Base-by-base conservation (phyloP, 2,329 filamentous ascomycete species). In the Pseudophaeomoniella oleicola region DNA sequence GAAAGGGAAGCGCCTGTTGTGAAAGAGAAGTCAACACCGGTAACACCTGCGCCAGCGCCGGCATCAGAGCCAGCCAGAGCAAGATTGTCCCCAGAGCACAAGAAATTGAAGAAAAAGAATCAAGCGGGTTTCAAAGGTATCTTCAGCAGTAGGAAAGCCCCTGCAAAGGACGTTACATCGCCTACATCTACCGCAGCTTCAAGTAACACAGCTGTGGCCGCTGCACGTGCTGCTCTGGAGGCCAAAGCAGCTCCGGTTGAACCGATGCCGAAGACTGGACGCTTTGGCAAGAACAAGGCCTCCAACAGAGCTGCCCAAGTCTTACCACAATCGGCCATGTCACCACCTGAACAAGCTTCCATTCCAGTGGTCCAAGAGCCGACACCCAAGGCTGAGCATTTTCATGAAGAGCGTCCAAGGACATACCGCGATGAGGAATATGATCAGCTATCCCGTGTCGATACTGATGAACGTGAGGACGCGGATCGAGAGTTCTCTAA, bases 381-480 rank as follows among this genome's bases (percentile, higher is more conserved):
- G 3, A 38, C 41, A 11, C 33, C 42, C 11, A 49, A 50, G 19
- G 35, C 41, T 2, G 39, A 45, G 3, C 37, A 14, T n/a, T 30
- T 14, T 19, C 22, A 14, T 4, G 51, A 47, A 19, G 51, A 51
- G 30, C 51, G 54, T 9, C 56, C 56, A 30, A 51, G 50, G 39
- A 58, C 62, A 62, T 39, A 58, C 56, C 41, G 69, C 69, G 47
- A 56, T 67, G 43, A 71, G 62, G 53, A 62, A 50, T 48, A 68
- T 69, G 63, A 65, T 69, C 46, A 64, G 56, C 53, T 74, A 3
- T 79, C 80, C 4, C 71, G 69, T 3, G 66, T 78, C 22, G 71
- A 75, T 48, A 75, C 59, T 19, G 55, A 56, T 37, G 62, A 65
- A 44, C 55, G 56, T 35, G 55, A 53, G 29, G 57, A 58, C n/a